phyloP scores from a whole-genome alignment of 495 filamentous ascomycete genomes.

The Cryomyces minteri region DNA sequence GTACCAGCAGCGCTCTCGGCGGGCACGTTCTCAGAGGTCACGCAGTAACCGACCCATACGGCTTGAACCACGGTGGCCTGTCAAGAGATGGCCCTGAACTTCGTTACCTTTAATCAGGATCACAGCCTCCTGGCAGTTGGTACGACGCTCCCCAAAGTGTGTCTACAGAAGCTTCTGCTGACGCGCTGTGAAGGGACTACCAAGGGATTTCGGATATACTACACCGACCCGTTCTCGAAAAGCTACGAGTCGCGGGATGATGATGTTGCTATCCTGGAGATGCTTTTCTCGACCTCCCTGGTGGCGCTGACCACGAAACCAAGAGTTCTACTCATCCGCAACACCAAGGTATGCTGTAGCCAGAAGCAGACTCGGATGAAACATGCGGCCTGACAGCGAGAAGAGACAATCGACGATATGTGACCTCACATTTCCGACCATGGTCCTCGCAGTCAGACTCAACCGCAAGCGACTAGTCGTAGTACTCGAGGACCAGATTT shows the following conservation, averaged over 20 bases:
- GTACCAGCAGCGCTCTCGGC: too few relatives aligned
- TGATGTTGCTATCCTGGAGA: slow-evolving; percentile 88
- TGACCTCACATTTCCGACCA: slow-evolving; percentile 93
- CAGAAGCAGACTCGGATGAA: background rate
- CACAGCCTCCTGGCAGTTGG: slow-evolving; percentile 90
- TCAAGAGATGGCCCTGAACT: slow-evolving; percentile 59
- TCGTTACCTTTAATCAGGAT: slow-evolving; percentile 98
- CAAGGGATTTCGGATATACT: slow-evolving; percentile 87
- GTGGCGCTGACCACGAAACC: slow-evolving; percentile 85
- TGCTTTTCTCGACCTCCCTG: slow-evolving; percentile 98
- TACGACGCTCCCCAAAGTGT: slow-evolving; percentile 21
- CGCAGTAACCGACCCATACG: too few relatives aligned
- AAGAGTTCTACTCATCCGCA: slow-evolving; percentile 78
- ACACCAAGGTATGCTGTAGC: slow-evolving; percentile 62
- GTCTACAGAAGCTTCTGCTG: background rate
- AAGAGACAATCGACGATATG: slow-evolving; percentile 91
- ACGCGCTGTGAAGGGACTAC: slow-evolving; percentile 43
- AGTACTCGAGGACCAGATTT: slow-evolving; percentile 86
- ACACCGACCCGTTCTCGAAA: slow-evolving; percentile 86
- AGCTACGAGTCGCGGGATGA: slow-evolving; percentile 84
- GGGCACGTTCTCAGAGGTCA: too few relatives aligned
- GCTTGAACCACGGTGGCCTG: too few relatives aligned
- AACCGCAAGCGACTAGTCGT: slow-evolving; percentile 90
- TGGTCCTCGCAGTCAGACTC: slow-evolving; percentile 76
- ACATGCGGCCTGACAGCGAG: slow-evolving; percentile 1